phyloP scores from a whole-genome alignment of 2,329 filamentous ascomycete genomes.

The Didymella keratinophila region DNA sequence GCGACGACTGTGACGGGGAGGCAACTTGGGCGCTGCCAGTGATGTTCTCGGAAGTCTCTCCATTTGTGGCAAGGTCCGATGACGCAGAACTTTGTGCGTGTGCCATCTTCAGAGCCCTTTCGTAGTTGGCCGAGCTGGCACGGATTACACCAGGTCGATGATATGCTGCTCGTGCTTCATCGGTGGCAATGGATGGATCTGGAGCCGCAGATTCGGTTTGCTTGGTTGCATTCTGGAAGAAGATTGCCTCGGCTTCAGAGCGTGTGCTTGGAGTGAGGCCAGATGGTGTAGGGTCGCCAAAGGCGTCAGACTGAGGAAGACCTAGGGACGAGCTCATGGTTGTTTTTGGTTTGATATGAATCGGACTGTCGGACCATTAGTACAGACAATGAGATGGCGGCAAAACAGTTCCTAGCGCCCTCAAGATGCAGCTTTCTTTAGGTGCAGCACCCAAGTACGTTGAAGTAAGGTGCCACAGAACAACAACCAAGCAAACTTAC shows the following conservation, averaged over 20 bases:
- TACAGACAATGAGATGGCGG: not conserved
- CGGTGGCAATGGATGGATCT: constrained; percentile 27
- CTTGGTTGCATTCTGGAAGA: constrained; percentile 38
- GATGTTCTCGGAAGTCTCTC: constrained; percentile 21
- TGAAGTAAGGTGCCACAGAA: not conserved
- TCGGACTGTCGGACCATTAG: not conserved
- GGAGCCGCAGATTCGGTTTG: constrained; percentile 50
- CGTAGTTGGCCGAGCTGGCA: constrained; percentile 45
- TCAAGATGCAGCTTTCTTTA: not conserved
- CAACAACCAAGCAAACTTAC: not conserved
- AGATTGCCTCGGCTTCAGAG: constrained; percentile 46
- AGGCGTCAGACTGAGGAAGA: constrained; percentile 33
- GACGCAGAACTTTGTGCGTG: constrained; percentile 34
- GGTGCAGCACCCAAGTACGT: not conserved
- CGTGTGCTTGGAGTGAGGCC: constrained; percentile 48
- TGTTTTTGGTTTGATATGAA: not conserved
- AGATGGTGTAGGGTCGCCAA: constrained; percentile 41
- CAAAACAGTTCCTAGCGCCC: not conserved
- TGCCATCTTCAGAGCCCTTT: constrained; percentile 35
- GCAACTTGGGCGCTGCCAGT: constrained; percentile 21
- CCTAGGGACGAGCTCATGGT: constrained; percentile 32
- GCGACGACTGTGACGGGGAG: constrained; percentile 27
- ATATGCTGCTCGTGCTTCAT: constrained; percentile 43
- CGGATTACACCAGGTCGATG: constrained; percentile 34
- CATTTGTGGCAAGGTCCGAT: constrained; percentile 34